Evolutionary conservation across 306 rosid species (phyloP).

Genomic region (Sesbania bispinosa): DNA sequence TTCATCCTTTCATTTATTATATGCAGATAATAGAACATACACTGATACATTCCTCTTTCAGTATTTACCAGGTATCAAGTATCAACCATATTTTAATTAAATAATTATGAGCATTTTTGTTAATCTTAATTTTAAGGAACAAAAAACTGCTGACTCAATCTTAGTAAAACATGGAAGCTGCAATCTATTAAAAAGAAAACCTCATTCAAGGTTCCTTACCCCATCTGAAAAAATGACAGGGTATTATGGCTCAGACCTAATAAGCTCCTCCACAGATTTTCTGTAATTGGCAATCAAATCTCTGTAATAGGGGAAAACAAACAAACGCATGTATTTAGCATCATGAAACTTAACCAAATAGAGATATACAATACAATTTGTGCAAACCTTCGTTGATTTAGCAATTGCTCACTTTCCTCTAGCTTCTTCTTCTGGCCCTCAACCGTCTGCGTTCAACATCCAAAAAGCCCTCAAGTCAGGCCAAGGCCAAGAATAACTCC

Average conservation of each 20-base stretch:
- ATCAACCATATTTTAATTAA: neutral
- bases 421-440: conserved; percentile 84
- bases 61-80: neutral
- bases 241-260: conserved; percentile 57
- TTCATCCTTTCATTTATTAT: neutral
- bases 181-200: neutral
- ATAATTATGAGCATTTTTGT: neutral
- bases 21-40: neutral
- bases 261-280: conserved; percentile 70
- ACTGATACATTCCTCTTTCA: neutral
- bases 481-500: conserved; percentile 1
- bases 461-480: conserved; percentile 19
- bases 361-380: neutral
- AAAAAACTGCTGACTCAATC: neutral
- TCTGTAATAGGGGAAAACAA: conserved; percentile 34
- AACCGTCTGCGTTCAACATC: conserved; percentile 63
- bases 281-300: conserved; percentile 64
- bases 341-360: neutral
- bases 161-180: conserved; percentile 1
- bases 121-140: neutral
- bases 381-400: conserved; percentile 67
- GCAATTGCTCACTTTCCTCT: conserved; percentile 74
- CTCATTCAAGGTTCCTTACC: conserved; percentile 20
- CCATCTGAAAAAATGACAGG: neutral
- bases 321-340: conserved; percentile 1